Evolutionary conservation across 2,329 filamentous ascomycete genomes (phyloP), one percentile per base, ranked within the genome.

Genomic region (Elsinoe ampelina): DNA sequence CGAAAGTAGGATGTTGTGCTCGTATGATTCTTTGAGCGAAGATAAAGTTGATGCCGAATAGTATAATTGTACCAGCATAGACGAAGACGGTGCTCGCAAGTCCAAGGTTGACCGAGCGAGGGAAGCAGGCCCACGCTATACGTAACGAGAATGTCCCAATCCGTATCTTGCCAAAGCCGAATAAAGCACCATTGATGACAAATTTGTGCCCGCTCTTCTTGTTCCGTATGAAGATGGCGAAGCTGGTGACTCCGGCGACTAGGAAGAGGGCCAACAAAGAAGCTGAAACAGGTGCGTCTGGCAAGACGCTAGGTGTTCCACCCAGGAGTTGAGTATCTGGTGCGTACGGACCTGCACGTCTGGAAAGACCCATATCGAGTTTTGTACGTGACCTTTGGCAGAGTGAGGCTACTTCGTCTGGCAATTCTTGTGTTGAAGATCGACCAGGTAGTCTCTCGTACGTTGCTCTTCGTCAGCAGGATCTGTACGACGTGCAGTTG

Each of bases 1-100:
- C 89, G 32, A 89, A 67, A 1, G 68, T 66, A 0, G 88, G 87
- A 65, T 91, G 86, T 45, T 82, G 80, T 3, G 86, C 85, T 55
- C 89, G 80, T 15, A 93, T 70, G 22, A 95, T 77, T 45, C 89
- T 83, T 70, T 89, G 87, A 0, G 84, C 72, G 66, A 91, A 87
- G 64, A 93, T 73, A 41, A 95, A 72, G 71, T 95, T 93, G 70
- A 89, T 74, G 64, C 92, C 72, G 70, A 87, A 92, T 22, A 95
- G 73, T 6, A 95, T 70, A 34, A 95, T 68, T 13, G 90, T 82
- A 41, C 88, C 89, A 0, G 86, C 84, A 43, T 83, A 81, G 58
- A 88, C 80, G 63, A 93, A 83, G 65, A 93, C 80, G 61, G 77
- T 76, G 2, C 86, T 81, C 0, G 80, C 79, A 50, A 83, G 79